Base-by-base conservation (phyloP, 2,329 filamentous ascomycete genomes). In the Fusarium nisikadoi region DNA sequence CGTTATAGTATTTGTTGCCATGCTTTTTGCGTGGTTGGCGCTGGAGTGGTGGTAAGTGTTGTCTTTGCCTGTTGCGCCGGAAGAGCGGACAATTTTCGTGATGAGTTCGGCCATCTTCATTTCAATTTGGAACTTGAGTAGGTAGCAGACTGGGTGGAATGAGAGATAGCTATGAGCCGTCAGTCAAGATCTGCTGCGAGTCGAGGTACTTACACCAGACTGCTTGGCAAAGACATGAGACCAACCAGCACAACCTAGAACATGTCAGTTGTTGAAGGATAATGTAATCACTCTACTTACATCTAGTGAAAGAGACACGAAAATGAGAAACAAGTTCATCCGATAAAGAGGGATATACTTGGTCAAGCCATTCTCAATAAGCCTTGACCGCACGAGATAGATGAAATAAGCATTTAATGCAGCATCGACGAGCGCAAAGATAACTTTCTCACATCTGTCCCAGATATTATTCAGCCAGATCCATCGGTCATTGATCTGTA, bases 391-490 rank as follows among this genome's bases (percentile, higher is more conserved):
- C 38, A 87, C 85, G 2, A 80, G 79, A 31, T 77, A 77, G 16
- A 88, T 81, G 62, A 89, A 89, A 72, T 86, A 88, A 31, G 79
- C 79, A 65, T 88, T 89, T 35, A 89, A 76, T 0, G 65, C 72
- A 2, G 78, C 84, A 61, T 89, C 87, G 4, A 87, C 81, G 6
- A 87, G 50, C 4, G 86, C 78, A 64, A 87, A 87, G 6, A 89
- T 81, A 5, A 82, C 80, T 71, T 89, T 89, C 38, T 87, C 86
- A 49, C 80, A 80, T 11, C 86, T 83, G 50, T 88, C 87, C 87
- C 87, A 89, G 47, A 86, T 78, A 0, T 81, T 72, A 70, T 89
- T 89, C 49, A 87, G 76, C 25, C 76, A 69, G 31, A 87, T 79
- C 58, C 83, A 88, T 2, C 57, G 74, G 1, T 82, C 58, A 11